A percentile compares a stretch with the other conserved stretches of the same genome.
Evolutionary conservation across 2,329 filamentous ascomycete genomes (phyloP).

Genomic region (Didymella segeticola): DNA sequence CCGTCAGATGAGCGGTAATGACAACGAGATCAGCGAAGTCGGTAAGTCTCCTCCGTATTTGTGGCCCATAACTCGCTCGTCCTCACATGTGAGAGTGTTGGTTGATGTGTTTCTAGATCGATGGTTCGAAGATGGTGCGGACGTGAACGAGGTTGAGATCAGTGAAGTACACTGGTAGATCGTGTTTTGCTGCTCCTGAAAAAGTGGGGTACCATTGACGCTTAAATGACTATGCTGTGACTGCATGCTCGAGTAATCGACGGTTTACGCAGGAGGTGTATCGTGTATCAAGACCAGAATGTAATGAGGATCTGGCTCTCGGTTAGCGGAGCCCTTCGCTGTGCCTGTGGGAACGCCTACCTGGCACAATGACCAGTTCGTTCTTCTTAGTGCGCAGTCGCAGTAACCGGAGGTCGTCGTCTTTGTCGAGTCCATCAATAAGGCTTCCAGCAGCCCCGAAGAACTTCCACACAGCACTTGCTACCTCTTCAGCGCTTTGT

Average conservation of each 20-base stretch:
- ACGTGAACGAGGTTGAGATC: constrained; percentile 72
- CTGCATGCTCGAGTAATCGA: not conserved
- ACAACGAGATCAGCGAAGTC: not conserved
- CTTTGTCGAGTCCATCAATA: constrained; percentile 74
- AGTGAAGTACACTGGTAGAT: constrained; percentile 69
- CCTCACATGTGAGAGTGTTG: not conserved
- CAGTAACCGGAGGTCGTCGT: constrained; percentile 80
- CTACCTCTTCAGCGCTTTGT: constrained; percentile 73
- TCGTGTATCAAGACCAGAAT: constrained; percentile 82
- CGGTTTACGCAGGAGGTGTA: constrained; percentile 68
- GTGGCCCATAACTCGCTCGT: not conserved
- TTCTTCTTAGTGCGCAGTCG: constrained; percentile 83
- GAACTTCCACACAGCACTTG: constrained; percentile 77
- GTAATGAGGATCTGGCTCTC: constrained; percentile 69
- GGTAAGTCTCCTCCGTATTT: not conserved
- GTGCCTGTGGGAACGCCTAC: constrained; percentile 39
- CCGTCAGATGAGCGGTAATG: constrained; percentile 71
- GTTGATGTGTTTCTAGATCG: constrained; percentile 54
- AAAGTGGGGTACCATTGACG: constrained; percentile 35
- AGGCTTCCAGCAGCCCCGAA: constrained; percentile 72
- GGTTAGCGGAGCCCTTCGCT: constrained; percentile 19
- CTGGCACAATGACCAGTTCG: constrained; percentile 81
- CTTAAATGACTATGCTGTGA: constrained; percentile 11
- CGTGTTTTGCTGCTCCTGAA: not conserved
- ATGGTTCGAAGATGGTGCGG: constrained; percentile 73